Percentiles rank a stretch among this genome's conserved stretches.
These are phyloP conservation scores for Chaetomium cochliodes DNA, from an alignment of 495 filamentous ascomycete species.

Conservation along the genomic window DNA sequence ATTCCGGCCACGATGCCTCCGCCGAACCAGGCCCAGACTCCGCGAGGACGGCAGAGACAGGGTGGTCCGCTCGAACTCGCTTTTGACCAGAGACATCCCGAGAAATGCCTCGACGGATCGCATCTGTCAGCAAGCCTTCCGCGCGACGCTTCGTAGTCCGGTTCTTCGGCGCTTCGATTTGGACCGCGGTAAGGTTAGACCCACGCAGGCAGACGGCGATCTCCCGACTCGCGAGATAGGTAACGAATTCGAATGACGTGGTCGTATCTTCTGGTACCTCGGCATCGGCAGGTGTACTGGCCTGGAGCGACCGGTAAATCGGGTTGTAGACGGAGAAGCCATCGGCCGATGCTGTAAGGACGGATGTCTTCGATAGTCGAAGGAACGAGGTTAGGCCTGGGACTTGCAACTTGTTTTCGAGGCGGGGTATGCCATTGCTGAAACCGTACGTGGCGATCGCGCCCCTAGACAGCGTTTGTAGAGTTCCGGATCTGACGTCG, in stretches of 20 bases:
- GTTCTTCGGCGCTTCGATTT: constrained; percentile 60
- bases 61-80: constrained; percentile 16
- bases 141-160: constrained; percentile 60
- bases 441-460: constrained; percentile 54
- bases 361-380: constrained; percentile 51
- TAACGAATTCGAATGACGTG: constrained; percentile 48
- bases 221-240: constrained; percentile 63
- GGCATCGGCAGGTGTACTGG: constrained; percentile 46
- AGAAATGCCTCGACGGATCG: constrained; percentile 59
- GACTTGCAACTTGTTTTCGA: constrained; percentile 41
- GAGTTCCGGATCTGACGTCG: constrained; percentile 55
- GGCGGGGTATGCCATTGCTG: constrained; percentile 46
- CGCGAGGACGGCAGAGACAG: constrained; percentile 36
- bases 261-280: background rate
- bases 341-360: constrained; percentile 44
- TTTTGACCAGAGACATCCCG: constrained; percentile 27
- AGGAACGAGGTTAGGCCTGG: constrained; percentile 49
- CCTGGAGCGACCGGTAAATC: constrained; percentile 62
- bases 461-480: constrained; percentile 51
- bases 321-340: constrained; percentile 62
- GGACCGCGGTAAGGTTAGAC: constrained; percentile 58
- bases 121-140: constrained; percentile 67
- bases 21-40: constrained; percentile 42
- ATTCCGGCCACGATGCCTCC: constrained; percentile 38
- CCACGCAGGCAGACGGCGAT: constrained; percentile 59